A percentile compares a stretch with the other conserved stretches of the same genome.
Conservation (phyloP, 2,329 filamentous ascomycete genomes). For the Lachnellula cervina region DNA sequence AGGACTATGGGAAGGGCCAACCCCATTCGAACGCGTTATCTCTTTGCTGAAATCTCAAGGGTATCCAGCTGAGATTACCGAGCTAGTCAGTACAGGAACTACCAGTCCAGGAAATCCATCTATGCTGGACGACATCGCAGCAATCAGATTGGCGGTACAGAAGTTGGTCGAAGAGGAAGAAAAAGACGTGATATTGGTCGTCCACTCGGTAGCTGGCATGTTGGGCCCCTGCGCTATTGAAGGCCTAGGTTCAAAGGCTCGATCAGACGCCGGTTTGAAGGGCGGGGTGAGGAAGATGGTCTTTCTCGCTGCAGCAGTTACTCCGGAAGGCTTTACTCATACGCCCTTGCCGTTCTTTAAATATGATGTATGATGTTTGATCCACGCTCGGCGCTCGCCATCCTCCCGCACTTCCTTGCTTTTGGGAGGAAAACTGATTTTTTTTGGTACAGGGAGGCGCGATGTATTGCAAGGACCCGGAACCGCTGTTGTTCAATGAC, state of each 20-base stretch:
- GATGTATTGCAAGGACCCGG: neutral
- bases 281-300: slow-evolving; percentile 24
- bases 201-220: slow-evolving; percentile 24
- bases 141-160: slow-evolving; percentile 15
- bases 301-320: slow-evolving; percentile 20
- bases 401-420: neutral
- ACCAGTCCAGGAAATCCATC: slow-evolving; percentile 14
- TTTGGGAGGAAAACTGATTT: neutral
- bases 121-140: slow-evolving; percentile 23
- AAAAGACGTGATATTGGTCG: slow-evolving; percentile 17
- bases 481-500: slow-evolving; percentile 7
- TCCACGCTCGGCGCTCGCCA: neutral
- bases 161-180: slow-evolving; percentile 14
- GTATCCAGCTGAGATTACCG: slow-evolving; percentile 1
- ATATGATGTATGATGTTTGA: slow-evolving; percentile 10
- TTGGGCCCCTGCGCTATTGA: slow-evolving; percentile 21
- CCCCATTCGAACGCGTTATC: slow-evolving; percentile 12
- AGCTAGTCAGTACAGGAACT: slow-evolving; percentile 21
- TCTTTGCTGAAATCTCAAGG: slow-evolving; percentile 4
- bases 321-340: slow-evolving; percentile 13
- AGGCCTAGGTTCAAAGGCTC: slow-evolving; percentile 9
- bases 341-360: slow-evolving; percentile 16
- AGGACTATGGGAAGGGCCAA: slow-evolving; percentile 26
- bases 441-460: neutral
- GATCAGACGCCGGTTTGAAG: slow-evolving; percentile 1